A percentile compares a stretch with the other conserved stretches of the same genome.
Conservation (phyloP, 345 rosid genomes). For the Brassica rapa region DNA sequence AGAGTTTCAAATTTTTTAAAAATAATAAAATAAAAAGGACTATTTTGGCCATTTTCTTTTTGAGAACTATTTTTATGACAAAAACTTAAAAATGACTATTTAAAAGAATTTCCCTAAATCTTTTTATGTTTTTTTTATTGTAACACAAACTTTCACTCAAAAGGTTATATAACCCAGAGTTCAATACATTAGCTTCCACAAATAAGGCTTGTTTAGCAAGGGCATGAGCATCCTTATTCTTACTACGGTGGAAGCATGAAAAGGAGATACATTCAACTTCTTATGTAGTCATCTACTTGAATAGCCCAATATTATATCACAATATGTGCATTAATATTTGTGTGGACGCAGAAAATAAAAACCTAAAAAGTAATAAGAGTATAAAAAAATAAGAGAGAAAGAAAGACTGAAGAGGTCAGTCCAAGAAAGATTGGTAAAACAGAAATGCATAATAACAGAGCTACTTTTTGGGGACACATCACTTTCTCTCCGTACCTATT, state of each 20-base stretch:
- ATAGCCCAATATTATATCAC: neutral
- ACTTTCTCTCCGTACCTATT: constrained; percentile 22
- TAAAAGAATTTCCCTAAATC: neutral
- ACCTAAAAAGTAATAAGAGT: neutral
- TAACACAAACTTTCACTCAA: no score
- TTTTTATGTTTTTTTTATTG: neutral
- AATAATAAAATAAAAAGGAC: no score
- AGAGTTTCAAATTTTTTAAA: no score
- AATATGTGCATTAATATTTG: neutral
- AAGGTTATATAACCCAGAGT: no score
- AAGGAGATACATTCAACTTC: neutral
- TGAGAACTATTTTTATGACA: no score
- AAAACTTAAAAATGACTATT: no score
- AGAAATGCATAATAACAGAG: constrained; percentile 31
- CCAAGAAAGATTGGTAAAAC: constrained; percentile 19
- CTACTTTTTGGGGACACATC: constrained; percentile 16
- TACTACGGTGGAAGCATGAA: no score
- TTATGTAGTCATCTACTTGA: neutral
- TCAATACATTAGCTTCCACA: no score
- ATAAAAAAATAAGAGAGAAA: neutral
- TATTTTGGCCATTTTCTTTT: no score
- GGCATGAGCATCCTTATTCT: no score
- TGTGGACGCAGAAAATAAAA: constrained; percentile 13
- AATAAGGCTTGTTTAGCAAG: no score
- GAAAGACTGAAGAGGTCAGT: neutral